Evolutionary conservation across 1,284 basidiomycete species (phyloP).

Genomic region (Moesziomyces antarcticus): DNA sequence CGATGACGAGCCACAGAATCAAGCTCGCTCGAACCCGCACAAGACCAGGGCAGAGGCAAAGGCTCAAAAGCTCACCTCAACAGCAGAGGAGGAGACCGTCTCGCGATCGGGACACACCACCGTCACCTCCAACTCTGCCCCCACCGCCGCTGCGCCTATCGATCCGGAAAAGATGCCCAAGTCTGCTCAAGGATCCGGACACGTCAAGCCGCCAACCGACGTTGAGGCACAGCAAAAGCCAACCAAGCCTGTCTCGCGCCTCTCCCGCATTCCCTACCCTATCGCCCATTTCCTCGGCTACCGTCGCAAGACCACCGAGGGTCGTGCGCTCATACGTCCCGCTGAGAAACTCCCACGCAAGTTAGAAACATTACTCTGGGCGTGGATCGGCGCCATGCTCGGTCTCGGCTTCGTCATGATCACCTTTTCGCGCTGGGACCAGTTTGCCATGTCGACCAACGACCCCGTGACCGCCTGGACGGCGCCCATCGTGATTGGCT

Average conservation of each 20-base stretch:
- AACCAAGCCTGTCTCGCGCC: constrained; percentile 24
- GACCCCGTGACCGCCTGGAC: constrained; percentile 43
- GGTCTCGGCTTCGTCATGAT: constrained; percentile 48
- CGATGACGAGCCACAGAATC: constrained; percentile 11
- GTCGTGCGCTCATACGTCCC: constrained; percentile 31
- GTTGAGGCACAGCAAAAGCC: constrained; percentile 31
- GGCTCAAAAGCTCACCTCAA: constrained; percentile 12
- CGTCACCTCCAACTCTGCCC: constrained; percentile 4
- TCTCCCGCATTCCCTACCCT: constrained; percentile 44
- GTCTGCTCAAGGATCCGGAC: neutral
- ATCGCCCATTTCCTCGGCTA: constrained; percentile 49
- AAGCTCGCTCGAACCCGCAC: neutral
- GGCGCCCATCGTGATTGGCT: constrained; percentile 51
- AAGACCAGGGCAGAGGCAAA: neutral
- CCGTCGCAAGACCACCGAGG: constrained; percentile 22
- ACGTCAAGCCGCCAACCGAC: constrained; percentile 13
- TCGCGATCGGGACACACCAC: constrained; percentile 18
- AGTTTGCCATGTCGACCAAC: constrained; percentile 43
- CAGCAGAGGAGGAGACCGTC: constrained; percentile 14
- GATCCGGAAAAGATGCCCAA: neutral
- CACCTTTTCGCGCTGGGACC: constrained; percentile 44
- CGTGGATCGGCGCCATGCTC: constrained; percentile 48
- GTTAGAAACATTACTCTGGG: constrained; percentile 50
- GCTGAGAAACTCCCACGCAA: constrained; percentile 41
- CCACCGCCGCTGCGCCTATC: constrained; percentile 7